A percentile compares a stretch with the other conserved stretches of the same genome.
These are phyloP conservation scores for Penicillium sp. DNA, from an alignment of 2,329 filamentous ascomycete genomes.

Conservation along the genomic window DNA sequence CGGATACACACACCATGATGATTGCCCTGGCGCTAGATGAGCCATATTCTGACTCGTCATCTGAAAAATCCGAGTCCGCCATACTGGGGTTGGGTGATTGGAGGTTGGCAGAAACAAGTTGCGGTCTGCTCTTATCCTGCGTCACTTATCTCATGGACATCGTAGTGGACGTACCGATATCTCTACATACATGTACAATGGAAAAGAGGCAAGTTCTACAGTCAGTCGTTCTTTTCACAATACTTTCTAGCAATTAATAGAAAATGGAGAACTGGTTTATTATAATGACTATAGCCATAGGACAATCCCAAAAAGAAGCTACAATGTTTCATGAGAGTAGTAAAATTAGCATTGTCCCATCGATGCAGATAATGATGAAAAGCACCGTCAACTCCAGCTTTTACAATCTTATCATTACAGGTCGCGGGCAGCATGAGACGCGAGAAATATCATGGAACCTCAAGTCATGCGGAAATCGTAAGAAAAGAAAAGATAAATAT, in stretches of 20 bases:
- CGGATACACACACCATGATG: constrained; percentile 13
- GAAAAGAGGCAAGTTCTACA: too few species aligned
- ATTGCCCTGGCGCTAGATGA: constrained; percentile 12
- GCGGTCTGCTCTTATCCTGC: not conserved
- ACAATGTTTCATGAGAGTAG: constrained; percentile 12
- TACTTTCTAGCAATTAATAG: not conserved
- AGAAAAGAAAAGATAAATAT: constrained; percentile 25
- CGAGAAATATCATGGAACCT: constrained; percentile 28
- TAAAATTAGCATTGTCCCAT: constrained; percentile 19
- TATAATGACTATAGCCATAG: not conserved
- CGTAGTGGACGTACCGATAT: not conserved
- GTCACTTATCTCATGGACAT: not conserved
- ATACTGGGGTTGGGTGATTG: constrained; percentile 10
- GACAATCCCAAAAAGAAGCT: not conserved
- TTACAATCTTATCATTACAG: constrained; percentile 43
- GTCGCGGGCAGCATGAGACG: constrained; percentile 25
- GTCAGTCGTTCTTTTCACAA: too few species aligned
- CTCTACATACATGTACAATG: not conserved
- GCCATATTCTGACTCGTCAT: constrained; percentile 24
- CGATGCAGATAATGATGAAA: constrained; percentile 19
- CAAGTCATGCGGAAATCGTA: constrained; percentile 28
- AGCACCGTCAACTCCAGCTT: constrained; percentile 29
- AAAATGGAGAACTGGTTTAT: not conserved
- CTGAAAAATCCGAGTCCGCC: constrained; percentile 24
- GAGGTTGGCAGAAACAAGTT: not conserved